A percentile compares a stretch with the other conserved stretches of the same genome.
Conservation (phyloP, 345 rosid species). For the Psidium guajava region DNA sequence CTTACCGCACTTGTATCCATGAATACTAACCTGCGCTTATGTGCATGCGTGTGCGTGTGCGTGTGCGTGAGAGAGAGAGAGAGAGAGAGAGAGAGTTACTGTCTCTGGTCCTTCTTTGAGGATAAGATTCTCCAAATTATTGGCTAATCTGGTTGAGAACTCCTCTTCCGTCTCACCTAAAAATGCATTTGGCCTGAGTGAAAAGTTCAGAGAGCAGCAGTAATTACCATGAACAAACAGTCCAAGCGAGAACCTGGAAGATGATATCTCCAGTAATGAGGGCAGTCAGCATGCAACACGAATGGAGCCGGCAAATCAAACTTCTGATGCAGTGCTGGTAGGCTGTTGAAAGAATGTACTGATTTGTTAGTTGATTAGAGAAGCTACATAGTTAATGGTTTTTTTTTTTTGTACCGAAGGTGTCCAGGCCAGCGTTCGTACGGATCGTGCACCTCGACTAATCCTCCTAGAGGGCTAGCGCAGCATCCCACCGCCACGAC, state of each 20-base stretch:
- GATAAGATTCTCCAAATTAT: constrained; percentile 78
- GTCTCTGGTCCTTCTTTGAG: constrained; percentile 96
- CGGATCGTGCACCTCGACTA: no score
- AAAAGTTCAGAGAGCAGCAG: neutral
- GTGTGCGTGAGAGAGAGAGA: neutral
- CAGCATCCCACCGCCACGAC: no score
- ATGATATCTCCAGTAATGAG: constrained; percentile 97
- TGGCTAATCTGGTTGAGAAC: constrained; percentile 81
- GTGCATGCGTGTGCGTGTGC: neutral
- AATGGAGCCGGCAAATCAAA: constrained; percentile 97
- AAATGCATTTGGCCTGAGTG: neutral
- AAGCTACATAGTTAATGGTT: neutral
- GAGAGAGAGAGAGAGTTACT: constrained; percentile 22
- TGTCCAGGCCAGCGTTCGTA: no score
- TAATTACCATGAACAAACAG: neutral
- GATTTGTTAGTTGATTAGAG: neutral
- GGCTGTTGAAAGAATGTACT: constrained; percentile 19
- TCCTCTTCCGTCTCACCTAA: constrained; percentile 95
- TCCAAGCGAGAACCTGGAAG: constrained; percentile 49
- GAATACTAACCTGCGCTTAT: neutral
- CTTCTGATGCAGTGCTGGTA: constrained; percentile 80
- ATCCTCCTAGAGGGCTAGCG: no score
- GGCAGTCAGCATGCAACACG: constrained; percentile 88
- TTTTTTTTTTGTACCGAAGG: no score
- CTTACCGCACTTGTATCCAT: neutral